Evolutionary conservation across 1,139 yeast genomes (phyloP), one percentile per base, ranked within the genome.

Genomic region (Pichia sp.): DNA sequence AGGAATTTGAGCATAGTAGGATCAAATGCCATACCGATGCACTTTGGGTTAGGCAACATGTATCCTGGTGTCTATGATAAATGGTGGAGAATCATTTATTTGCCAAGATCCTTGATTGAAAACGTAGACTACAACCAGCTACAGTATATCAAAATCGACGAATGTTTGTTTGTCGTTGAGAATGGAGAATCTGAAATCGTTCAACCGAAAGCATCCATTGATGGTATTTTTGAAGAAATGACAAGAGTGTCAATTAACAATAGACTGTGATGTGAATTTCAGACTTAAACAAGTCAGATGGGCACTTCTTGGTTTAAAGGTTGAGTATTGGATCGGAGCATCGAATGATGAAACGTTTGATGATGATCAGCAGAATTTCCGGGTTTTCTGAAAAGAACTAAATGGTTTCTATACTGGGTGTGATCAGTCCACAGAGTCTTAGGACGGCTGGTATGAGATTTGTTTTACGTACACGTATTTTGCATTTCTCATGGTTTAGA

Each of bases 41-140:
- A 76, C 55, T 66, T 77, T 64, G 83, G 81, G 0, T 57, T 74
- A 29, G 79, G 75, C 16, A 73, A 71, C 62, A 64, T 67, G 4
- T 77, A 76, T 54, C 79, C 79, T 4, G 75, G 76, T 3, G 65
- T 78, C 3, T 70, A 69, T 52, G 82, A 77, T 55, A 75, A 73
- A 46, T 78, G 83, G 82, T 66, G 68, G 49, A 68, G 75, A 47
- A 77, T 77, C 1, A 79, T 75, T 51, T 79, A 75, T 53, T 72
- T 76, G 11, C 64, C 63, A 3, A 44, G 44, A 31, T 34, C 45
- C 8, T 48, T 59, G 33, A 43, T 58, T 11, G 49, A 49, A 3
- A 40, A 41, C 4, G 38, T 42, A 5, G 38, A 37, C 1, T 68
- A 69, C 44, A 49, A 58, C 8, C 68, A 67, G 1, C 53, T 78